These are phyloP conservation scores for Phlebiopsis flavidoalba DNA, from an alignment of 768 basidiomycete genomes.

Conservation along the genomic window DNA sequence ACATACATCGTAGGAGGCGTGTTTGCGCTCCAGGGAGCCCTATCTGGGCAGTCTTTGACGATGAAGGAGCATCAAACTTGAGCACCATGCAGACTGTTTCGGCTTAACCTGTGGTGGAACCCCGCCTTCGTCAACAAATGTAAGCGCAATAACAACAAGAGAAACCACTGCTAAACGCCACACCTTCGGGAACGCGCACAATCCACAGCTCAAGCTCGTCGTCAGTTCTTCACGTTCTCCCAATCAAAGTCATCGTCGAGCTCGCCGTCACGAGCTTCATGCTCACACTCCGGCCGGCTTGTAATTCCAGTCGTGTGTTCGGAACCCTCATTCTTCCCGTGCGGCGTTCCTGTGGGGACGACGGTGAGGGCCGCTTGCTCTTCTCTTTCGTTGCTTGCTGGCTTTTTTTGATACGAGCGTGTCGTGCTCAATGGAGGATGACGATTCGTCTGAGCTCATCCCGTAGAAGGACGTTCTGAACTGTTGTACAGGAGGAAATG, in stretches of 20 bases:
- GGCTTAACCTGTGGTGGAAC: slow-evolving; percentile 47
- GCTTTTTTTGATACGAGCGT: slow-evolving; percentile 15
- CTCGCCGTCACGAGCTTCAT: slow-evolving; percentile 38
- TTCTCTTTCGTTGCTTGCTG: slow-evolving; percentile 24
- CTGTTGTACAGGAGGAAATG: neutral
- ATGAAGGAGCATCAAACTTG: slow-evolving; percentile 39
- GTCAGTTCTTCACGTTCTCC: slow-evolving; percentile 51
- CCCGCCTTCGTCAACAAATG: neutral
- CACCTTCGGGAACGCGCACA: slow-evolving; percentile 62
- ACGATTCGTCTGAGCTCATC: slow-evolving; percentile 9
- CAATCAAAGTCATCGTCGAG: slow-evolving; percentile 57
- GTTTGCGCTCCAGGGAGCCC: slow-evolving; percentile 51
- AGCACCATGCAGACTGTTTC: slow-evolving; percentile 54
- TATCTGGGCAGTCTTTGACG: slow-evolving; percentile 35
- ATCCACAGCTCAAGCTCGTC: slow-evolving; percentile 65
- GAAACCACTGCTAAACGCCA: slow-evolving; percentile 38
- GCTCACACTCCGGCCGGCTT: slow-evolving; percentile 52
- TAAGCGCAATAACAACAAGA: neutral
- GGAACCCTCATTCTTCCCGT: slow-evolving; percentile 48
- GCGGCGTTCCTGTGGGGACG: slow-evolving; percentile 15
- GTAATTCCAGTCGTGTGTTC: slow-evolving; percentile 55
- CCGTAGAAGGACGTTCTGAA: neutral
- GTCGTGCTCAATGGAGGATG: slow-evolving; percentile 15
- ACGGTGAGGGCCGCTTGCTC: slow-evolving; percentile 9
- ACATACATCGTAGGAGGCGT: slow-evolving; percentile 59